phyloP scores from a whole-genome alignment of 1,284 basidiomycete genomes.

The Microbotryum intermedium region DNA sequence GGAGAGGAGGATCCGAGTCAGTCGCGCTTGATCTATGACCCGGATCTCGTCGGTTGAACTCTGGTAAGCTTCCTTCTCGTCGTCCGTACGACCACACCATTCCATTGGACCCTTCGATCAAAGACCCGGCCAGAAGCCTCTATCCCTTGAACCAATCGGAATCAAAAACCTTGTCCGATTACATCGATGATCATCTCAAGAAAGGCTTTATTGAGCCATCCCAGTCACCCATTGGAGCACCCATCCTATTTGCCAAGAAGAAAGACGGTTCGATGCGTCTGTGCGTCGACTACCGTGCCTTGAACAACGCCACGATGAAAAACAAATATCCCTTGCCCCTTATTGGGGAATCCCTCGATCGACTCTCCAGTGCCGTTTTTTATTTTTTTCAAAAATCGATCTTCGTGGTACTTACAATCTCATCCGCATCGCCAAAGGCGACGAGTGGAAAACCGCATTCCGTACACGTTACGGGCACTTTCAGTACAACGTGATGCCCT shows the following conservation, averaged over 20 bases:
- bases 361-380: conserved; percentile 33
- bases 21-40: no score
- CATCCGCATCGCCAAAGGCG: conserved; percentile 31
- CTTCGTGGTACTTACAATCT: conserved; percentile 36
- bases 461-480: conserved; percentile 40
- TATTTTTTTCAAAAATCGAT: conserved; percentile 41
- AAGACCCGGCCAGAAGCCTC: conserved; percentile 14
- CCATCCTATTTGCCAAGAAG: conserved; percentile 47
- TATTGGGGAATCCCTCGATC: conserved; percentile 41
- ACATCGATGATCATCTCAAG: conserved; percentile 3
- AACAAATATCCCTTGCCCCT: conserved; percentile 41
- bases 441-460: conserved; percentile 42
- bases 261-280: conserved; percentile 43
- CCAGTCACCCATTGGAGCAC: conserved; percentile 33
- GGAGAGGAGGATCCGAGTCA: no score
- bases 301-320: conserved; percentile 44
- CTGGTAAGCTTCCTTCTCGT: conserved; percentile 14
- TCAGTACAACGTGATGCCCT: conserved; percentile 43
- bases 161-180: not conserved
- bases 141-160: conserved; percentile 16
- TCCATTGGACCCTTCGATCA: conserved; percentile 7
- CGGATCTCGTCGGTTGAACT: no score
- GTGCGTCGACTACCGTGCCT: conserved; percentile 44
- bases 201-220: conserved; percentile 14
- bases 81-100: conserved; percentile 20